phyloP scores from a whole-genome alignment of 2,329 filamentous ascomycete genomes.

The Fusarium coicis region DNA sequence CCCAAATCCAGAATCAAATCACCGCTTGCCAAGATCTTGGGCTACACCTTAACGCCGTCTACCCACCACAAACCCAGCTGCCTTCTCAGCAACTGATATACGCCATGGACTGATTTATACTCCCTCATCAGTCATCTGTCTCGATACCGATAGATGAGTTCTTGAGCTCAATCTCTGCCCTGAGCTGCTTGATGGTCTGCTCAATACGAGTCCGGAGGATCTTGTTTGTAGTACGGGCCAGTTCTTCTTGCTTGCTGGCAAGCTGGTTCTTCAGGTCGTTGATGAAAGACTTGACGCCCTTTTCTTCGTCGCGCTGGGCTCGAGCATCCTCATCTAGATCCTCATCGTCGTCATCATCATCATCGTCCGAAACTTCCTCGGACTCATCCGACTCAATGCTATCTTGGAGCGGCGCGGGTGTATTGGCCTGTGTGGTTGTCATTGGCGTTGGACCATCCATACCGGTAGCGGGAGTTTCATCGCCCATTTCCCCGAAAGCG shows the following conservation, averaged over 20 bases:
- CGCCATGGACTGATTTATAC: not conserved
- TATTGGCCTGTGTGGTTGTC: constrained; percentile 55
- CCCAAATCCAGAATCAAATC: constrained; percentile 22
- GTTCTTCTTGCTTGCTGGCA: constrained; percentile 56
- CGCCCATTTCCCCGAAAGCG: constrained; percentile 57
- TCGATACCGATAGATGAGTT: constrained; percentile 57
- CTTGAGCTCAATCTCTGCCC: constrained; percentile 58
- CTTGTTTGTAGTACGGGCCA: constrained; percentile 56
- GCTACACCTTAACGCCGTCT: constrained; percentile 34
- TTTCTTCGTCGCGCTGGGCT: constrained; percentile 60
- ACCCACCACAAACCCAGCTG: not conserved
- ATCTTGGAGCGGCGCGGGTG: constrained; percentile 58
- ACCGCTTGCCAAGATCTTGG: constrained; percentile 13
- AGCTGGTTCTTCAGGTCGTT: constrained; percentile 64
- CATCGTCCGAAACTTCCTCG: constrained; percentile 55
- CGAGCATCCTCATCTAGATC: constrained; percentile 66
- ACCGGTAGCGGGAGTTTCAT: constrained; percentile 56
- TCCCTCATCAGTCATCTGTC: constrained; percentile 46
- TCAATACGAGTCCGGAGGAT: constrained; percentile 63
- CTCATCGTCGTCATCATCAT: constrained; percentile 65
- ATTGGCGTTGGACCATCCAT: constrained; percentile 59
- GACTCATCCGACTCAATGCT: constrained; percentile 56
- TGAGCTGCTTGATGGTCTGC: constrained; percentile 60
- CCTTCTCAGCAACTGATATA: not conserved
- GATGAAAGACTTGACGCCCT: constrained; percentile 67